phyloP scores from a whole-genome alignment of 2,329 filamentous ascomycete species.

The Fonsecaea multimorphosa region DNA sequence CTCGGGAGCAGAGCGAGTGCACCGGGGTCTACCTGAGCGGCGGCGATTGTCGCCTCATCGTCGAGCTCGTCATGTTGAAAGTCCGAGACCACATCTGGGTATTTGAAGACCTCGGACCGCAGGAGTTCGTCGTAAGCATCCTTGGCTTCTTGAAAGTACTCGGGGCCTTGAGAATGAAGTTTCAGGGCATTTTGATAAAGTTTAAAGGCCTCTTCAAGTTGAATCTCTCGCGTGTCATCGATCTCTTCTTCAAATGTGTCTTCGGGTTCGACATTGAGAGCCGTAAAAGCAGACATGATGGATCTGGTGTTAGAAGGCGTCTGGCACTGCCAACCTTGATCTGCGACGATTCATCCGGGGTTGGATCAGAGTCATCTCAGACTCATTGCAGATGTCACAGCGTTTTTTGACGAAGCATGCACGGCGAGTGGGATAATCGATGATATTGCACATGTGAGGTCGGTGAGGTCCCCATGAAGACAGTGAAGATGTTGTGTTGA shows the following conservation, averaged over 20 bases:
- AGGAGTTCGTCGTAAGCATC: conserved; percentile 86
- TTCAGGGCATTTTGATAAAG: conserved; percentile 90
- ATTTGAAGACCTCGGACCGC: conserved; percentile 90
- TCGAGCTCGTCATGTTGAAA: conserved; percentile 71
- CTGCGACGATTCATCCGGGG: background rate
- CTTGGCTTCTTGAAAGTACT: conserved; percentile 74
- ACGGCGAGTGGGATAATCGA: background rate
- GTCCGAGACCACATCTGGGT: conserved; percentile 83
- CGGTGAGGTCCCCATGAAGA: background rate
- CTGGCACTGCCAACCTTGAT: background rate
- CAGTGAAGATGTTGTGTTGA: background rate
- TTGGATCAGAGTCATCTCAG: background rate
- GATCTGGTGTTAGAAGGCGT: background rate
- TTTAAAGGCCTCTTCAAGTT: conserved; percentile 96
- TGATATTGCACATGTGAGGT: background rate
- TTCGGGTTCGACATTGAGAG: conserved; percentile 83
- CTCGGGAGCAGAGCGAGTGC: conserved; percentile 54
- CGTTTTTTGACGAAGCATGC: background rate
- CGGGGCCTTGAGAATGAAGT: conserved; percentile 83
- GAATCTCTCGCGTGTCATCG: conserved; percentile 93
- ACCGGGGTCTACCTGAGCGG: conserved; percentile 33
- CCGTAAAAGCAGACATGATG: conserved; percentile 39
- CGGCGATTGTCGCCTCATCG: conserved; percentile 36
- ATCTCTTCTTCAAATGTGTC: conserved; percentile 88
- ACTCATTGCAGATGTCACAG: background rate